Evolutionary conservation across 805 yeast species (phyloP).

Genomic region (Ogataea henricii): DNA sequence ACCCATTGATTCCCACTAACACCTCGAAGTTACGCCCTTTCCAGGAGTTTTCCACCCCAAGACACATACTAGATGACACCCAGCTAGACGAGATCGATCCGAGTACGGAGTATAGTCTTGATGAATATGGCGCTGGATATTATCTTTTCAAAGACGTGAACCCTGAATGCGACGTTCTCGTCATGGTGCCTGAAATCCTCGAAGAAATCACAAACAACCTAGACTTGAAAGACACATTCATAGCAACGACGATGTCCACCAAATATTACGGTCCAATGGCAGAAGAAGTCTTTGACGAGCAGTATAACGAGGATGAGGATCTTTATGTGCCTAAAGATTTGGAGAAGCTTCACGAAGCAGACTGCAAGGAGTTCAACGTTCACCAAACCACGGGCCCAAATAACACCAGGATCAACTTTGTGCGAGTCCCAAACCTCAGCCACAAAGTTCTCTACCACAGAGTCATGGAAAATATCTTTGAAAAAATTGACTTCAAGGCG

Average conservation of each 20-base stretch:
- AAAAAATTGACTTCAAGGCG: slow-evolving; percentile 9
- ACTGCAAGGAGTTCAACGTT: slow-evolving; percentile 18
- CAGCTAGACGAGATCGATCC: slow-evolving; percentile 5
- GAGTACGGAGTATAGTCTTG: no score
- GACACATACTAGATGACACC: slow-evolving; percentile 3
- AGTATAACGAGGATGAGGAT: slow-evolving; percentile 52
- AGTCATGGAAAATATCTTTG: slow-evolving; percentile 18
- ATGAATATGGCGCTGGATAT: no score
- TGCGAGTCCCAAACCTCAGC: slow-evolving; percentile 26
- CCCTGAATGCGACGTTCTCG: neutral
- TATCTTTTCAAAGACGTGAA: neutral
- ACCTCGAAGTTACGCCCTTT: slow-evolving; percentile 48
- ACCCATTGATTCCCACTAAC: slow-evolving; percentile 1
- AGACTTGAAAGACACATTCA: neutral
- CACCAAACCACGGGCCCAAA: slow-evolving; percentile 9
- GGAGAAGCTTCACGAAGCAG: slow-evolving; percentile 28
- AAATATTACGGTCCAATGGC: neutral
- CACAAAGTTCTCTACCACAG: slow-evolving; percentile 30
- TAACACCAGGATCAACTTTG: slow-evolving; percentile 11
- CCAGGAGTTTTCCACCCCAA: slow-evolving; percentile 45
- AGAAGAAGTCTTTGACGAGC: slow-evolving; percentile 18
- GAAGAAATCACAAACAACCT: neutral
- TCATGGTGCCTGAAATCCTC: slow-evolving; percentile 1
- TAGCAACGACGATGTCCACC: no score
- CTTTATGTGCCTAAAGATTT: slow-evolving; percentile 37